phyloP scores from a whole-genome alignment of 192 early-diverging fungal species.

The Entomortierella parvispora region DNA sequence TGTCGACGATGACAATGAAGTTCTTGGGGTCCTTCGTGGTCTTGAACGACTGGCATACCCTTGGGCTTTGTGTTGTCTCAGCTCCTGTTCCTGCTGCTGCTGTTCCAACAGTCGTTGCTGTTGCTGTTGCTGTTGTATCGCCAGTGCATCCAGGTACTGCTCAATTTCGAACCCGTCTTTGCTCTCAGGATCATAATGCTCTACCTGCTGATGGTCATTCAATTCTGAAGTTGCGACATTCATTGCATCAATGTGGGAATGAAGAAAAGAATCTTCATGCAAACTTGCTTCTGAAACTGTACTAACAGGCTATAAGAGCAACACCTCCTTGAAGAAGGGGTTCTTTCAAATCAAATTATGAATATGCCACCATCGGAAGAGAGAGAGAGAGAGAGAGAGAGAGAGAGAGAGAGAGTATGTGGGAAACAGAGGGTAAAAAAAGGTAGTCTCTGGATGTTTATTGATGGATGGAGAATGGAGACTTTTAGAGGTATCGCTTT shows the following conservation, averaged over 20 bases:
- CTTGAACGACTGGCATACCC: not conserved
- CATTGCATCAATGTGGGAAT: not conserved
- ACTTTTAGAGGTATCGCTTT: conserved; percentile 74
- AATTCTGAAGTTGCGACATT: not conserved
- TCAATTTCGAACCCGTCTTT: not conserved
- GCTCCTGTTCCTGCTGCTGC: not conserved
- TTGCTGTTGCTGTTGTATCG: conserved; percentile 8
- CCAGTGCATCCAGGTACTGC: not conserved
- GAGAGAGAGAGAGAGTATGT: no score
- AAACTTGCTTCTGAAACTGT: not conserved
- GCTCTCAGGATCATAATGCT: not conserved
- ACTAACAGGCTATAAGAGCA: no score
- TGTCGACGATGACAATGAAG: conserved; percentile 2
- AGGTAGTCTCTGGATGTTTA: no score
- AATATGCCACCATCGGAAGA: no score
- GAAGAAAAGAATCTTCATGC: not conserved
- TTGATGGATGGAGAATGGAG: conserved; percentile 6
- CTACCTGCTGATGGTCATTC: conserved; percentile 1
- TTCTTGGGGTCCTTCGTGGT: not conserved
- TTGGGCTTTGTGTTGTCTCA: not conserved
- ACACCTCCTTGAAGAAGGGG: no score
- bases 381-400: no score
- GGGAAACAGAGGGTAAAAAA: no score
- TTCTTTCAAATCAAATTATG: no score
- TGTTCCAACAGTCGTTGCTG: not conserved